phyloP scores from a whole-genome alignment of 306 rosid genomes.

The Sicyos edulis region DNA sequence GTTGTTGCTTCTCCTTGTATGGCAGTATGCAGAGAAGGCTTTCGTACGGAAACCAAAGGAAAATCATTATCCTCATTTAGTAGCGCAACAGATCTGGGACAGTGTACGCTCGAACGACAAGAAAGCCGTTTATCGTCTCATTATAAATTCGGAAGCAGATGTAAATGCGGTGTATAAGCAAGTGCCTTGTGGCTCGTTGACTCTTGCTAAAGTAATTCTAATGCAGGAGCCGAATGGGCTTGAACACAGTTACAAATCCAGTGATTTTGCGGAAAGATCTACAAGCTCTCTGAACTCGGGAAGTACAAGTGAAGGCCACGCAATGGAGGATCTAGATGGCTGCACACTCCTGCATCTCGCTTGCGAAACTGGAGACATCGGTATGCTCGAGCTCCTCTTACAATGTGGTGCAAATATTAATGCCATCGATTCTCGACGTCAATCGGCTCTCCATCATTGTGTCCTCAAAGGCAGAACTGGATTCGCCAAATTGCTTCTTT shows the following conservation, averaged over 20 bases:
- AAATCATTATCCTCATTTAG: slow-evolving; percentile 53
- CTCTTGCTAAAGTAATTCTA: slow-evolving; percentile 91
- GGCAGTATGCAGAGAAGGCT: slow-evolving; percentile 90
- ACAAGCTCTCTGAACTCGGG: slow-evolving; percentile 41
- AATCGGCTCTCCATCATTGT: slow-evolving; percentile 76
- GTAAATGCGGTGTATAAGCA: slow-evolving; percentile 66
- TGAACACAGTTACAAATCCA: slow-evolving; percentile 44
- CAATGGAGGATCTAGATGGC: slow-evolving; percentile 61
- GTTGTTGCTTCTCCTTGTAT: slow-evolving; percentile 17
- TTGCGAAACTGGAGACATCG: slow-evolving; percentile 87
- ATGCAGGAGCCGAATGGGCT: slow-evolving; percentile 67
- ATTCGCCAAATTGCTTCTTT: slow-evolving; percentile 59
- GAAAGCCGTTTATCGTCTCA: slow-evolving; percentile 85
- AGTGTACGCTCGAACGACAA: slow-evolving; percentile 86
- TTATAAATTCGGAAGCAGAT: slow-evolving; percentile 75
- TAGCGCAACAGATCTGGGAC: slow-evolving; percentile 90
- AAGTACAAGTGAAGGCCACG: slow-evolving; percentile 52
- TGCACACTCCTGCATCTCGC: slow-evolving; percentile 90
- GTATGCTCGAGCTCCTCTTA: slow-evolving; percentile 93
- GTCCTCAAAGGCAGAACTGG: slow-evolving; percentile 55
- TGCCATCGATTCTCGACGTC: slow-evolving; percentile 67
- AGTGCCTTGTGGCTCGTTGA: slow-evolving; percentile 48
- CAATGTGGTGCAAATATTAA: slow-evolving; percentile 89
- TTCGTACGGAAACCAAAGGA: slow-evolving; percentile 80
- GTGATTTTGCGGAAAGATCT: slow-evolving; percentile 67